Evolutionary conservation across 163 green algal genomes (phyloP).

Genomic region (Scenedesmus sp.): DNA sequence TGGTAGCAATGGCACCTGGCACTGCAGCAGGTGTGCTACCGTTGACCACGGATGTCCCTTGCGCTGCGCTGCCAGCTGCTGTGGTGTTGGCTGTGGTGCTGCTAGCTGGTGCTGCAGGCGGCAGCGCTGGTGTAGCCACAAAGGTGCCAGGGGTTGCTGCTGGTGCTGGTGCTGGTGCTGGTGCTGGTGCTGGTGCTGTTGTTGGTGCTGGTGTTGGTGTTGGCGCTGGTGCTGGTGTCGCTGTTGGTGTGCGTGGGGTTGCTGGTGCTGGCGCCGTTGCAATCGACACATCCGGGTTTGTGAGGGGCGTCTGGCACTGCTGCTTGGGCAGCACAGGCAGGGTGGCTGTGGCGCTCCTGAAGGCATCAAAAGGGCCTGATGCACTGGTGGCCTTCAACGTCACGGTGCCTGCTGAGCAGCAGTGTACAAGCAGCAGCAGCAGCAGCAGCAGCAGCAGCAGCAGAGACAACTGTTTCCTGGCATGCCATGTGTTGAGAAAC

Average conservation of each 20-base stretch:
- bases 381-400: neutral
- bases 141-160: neutral
- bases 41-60: too few species aligned
- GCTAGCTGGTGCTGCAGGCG: neutral
- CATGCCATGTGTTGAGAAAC: too few species aligned
- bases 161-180: neutral
- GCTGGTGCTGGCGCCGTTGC: neutral
- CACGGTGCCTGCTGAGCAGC: neutral
- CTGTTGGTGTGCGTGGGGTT: neutral
- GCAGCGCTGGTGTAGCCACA: neutral
- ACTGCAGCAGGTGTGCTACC: neutral
- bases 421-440: neutral
- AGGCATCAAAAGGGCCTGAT: neutral
- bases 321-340: neutral
- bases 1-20: neutral
- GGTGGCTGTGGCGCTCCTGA: neutral
- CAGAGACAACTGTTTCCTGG: neutral
- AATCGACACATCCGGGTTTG: neutral
- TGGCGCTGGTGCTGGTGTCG: constrained; percentile 5
- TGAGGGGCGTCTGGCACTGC: neutral
- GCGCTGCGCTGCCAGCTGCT: neutral
- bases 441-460: neutral
- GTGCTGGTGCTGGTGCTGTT: neutral
- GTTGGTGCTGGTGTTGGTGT: neutral
- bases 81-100: neutral